phyloP scores from a whole-genome alignment of 495 filamentous ascomycete species.

The Lindgomyces ingoldianus region DNA sequence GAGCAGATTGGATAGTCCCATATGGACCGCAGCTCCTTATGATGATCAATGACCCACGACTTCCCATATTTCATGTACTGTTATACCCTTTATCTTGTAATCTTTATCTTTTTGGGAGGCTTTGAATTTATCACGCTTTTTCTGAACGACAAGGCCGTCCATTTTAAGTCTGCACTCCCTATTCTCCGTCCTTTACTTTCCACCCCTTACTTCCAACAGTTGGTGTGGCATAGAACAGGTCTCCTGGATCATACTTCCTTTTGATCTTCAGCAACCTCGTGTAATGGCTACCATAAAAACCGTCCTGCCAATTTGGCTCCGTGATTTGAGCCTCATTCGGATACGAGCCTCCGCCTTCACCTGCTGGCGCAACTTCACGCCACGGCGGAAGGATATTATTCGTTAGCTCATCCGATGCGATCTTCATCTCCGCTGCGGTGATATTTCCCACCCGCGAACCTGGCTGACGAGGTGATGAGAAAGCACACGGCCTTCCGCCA shows the following conservation, averaged over 20 bases:
- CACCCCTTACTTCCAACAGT: not conserved
- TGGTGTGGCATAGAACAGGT: constrained; percentile 2
- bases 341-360: constrained; percentile 42
- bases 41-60: too few relatives aligned
- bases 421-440: not conserved
- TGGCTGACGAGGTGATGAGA: constrained; percentile 3
- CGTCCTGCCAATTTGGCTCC: constrained; percentile 16
- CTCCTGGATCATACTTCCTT: constrained; percentile 10
- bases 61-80: too few relatives aligned
- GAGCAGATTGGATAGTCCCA: too few relatives aligned
- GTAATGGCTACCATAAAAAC: constrained; percentile 20
- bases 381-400: constrained; percentile 17
- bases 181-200: not conserved
- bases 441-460: not conserved
- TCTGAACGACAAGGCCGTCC: not conserved
- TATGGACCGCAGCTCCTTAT: too few relatives aligned
- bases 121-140: too few relatives aligned
- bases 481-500: constrained; percentile 25
- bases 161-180: not conserved
- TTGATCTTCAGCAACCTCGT: constrained; percentile 4
- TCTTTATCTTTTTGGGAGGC: too few relatives aligned
- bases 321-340: constrained; percentile 14
- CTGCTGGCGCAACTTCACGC: constrained; percentile 12
- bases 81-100: too few relatives aligned
- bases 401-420: not conserved